Evolutionary conservation across 169 alveolate species (phyloP).

Genomic region (Cryptosporidium sp.): DNA sequence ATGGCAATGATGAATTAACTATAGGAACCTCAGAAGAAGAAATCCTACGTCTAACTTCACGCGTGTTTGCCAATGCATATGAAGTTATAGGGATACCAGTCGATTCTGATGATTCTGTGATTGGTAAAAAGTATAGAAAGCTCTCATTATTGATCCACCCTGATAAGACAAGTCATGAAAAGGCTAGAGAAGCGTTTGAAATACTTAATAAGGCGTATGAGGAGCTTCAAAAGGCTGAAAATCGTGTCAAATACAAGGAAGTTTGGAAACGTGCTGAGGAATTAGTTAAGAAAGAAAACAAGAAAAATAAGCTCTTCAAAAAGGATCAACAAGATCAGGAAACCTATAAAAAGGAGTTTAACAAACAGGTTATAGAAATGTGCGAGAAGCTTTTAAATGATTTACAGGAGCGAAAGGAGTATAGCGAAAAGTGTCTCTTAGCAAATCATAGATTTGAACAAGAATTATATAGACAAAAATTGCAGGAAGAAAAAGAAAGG

Average conservation of each 20-base stretch:
- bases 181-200: slow-evolving; percentile 91
- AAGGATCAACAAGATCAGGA: slow-evolving; percentile 14
- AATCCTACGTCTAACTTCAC: slow-evolving; percentile 79
- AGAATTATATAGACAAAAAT: slow-evolving; percentile 52
- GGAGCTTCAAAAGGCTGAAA: slow-evolving; percentile 84
- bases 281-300: slow-evolving; percentile 81
- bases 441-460: slow-evolving; percentile 82
- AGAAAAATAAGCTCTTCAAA: slow-evolving; percentile 67
- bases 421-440: slow-evolving; percentile 85
- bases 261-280: slow-evolving; percentile 86
- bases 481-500: slow-evolving; percentile 54
- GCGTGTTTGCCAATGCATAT: slow-evolving; percentile 80
- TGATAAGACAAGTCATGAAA: slow-evolving; percentile 89
- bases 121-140: slow-evolving; percentile 79
- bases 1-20: slow-evolving; percentile 9
- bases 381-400: slow-evolving; percentile 84
- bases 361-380: slow-evolving; percentile 82
- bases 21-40: slow-evolving; percentile 81
- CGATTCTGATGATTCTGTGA: slow-evolving; percentile 80
- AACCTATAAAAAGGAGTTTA: slow-evolving; percentile 79
- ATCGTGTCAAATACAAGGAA: slow-evolving; percentile 83
- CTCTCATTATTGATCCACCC: slow-evolving; percentile 91
- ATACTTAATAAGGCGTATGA: slow-evolving; percentile 84
- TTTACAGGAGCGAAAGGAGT: slow-evolving; percentile 84
- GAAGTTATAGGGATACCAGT: slow-evolving; percentile 80